A percentile compares a stretch with the other conserved stretches of the same genome.
Conservation (phyloP, 768 basidiomycete genomes). For the Kwoniella mangroviensis region DNA sequence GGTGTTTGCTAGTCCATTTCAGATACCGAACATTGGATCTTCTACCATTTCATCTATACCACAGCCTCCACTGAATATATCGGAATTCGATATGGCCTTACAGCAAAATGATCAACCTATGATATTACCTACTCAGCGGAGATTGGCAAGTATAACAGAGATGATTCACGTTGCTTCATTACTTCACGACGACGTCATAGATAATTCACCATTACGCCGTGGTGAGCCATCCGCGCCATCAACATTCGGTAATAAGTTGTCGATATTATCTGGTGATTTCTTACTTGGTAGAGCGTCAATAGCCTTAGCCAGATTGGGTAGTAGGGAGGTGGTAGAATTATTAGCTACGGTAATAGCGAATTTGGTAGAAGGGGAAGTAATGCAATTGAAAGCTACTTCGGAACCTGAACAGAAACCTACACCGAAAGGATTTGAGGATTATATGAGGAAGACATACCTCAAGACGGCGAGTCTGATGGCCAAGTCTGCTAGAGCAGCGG, state of each 20-base stretch:
- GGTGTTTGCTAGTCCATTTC: constrained; percentile 51
- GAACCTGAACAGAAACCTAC: constrained; percentile 47
- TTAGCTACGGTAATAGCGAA: constrained; percentile 90
- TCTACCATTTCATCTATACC: neutral
- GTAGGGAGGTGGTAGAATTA: constrained; percentile 88
- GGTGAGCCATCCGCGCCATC: constrained; percentile 71
- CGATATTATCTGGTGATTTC: constrained; percentile 94
- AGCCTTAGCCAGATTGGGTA: constrained; percentile 82
- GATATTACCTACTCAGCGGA: constrained; percentile 83
- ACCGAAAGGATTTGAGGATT: constrained; percentile 62
- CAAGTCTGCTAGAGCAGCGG: constrained; percentile 79
- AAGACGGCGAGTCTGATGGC: constrained; percentile 92
- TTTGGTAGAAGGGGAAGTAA: constrained; percentile 93
- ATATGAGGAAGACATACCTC: constrained; percentile 89
- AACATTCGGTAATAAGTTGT: constrained; percentile 87
- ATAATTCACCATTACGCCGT: constrained; percentile 73
- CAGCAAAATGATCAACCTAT: constrained; percentile 33
- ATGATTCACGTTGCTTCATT: constrained; percentile 97
- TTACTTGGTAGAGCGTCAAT: constrained; percentile 87
- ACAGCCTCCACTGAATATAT: constrained; percentile 28
- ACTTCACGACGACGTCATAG: constrained; percentile 88
- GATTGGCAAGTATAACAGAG: constrained; percentile 93
- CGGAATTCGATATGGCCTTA: constrained; percentile 42
- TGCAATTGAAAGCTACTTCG: constrained; percentile 66
- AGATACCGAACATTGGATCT: constrained; percentile 17